These are phyloP conservation scores for Pestalotiopsis sp. DNA, from an alignment of 2,329 filamentous ascomycete genomes.

Conservation along the genomic window DNA sequence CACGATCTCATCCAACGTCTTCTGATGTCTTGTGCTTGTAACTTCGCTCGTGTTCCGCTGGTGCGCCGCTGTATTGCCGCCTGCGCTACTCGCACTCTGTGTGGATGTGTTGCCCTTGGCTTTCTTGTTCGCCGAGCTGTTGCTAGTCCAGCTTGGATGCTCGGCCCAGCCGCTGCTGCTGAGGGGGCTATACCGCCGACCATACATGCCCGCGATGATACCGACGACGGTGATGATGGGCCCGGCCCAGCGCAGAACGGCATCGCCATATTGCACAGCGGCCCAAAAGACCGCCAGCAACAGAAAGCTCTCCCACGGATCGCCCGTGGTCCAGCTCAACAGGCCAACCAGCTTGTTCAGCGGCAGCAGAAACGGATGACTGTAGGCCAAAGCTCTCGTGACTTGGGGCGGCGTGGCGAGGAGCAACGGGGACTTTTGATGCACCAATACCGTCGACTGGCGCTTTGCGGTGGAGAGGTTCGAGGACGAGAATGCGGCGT, in stretches of 20 bases:
- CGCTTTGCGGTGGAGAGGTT: constrained; percentile 77
- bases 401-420: constrained; percentile 93
- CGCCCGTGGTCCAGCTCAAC: constrained; percentile 89
- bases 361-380: constrained; percentile 88
- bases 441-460: constrained; percentile 88
- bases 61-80: constrained; percentile 33
- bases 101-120: constrained; percentile 31
- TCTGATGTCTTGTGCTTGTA: constrained; percentile 75
- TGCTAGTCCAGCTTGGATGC: constrained; percentile 26
- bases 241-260: constrained; percentile 76
- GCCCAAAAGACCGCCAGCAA: constrained; percentile 86
- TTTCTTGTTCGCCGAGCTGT: constrained; percentile 26
- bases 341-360: constrained; percentile 84
- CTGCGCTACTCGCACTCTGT: constrained; percentile 22
- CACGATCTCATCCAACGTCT: constrained; percentile 95
- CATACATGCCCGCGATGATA: constrained; percentile 91
- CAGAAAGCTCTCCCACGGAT: constrained; percentile 97
- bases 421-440: constrained; percentile 92
- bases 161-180: constrained; percentile 78
- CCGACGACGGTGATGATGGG: constrained; percentile 78
- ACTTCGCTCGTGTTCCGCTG: constrained; percentile 53
- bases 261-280: constrained; percentile 80
- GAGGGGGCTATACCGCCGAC: constrained; percentile 82
- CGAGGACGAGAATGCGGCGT: constrained; percentile 86
- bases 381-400: constrained; percentile 91